phyloP scores from a whole-genome alignment of 345 rosid species.

The Zanthoxylum bungeanum region DNA sequence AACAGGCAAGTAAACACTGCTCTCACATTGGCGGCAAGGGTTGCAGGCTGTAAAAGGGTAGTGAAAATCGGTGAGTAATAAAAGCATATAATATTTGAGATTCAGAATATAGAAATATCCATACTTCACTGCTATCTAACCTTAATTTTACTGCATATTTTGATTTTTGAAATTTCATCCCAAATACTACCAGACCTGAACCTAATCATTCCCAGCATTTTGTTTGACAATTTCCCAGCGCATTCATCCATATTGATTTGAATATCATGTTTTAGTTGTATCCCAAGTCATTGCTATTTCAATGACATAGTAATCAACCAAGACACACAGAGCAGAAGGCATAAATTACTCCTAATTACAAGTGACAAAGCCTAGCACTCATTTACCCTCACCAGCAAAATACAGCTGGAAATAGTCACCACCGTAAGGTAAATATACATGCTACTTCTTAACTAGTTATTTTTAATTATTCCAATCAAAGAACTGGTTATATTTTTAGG shows the following conservation, averaged over 20 bases:
- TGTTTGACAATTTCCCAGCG: neutral
- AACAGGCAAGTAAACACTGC: constrained; percentile 86
- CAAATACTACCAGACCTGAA: neutral
- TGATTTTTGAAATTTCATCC: neutral
- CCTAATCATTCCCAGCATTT: neutral
- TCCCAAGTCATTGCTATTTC: neutral
- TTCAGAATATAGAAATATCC: neutral
- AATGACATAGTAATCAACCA: neutral
- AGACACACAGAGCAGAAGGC: neutral
- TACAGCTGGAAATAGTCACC: neutral
- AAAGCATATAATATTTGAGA: neutral
- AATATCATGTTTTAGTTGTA: neutral
- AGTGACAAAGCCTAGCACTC: neutral
- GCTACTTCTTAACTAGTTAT: neutral
- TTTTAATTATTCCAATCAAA: neutral
- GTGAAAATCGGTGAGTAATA: constrained; percentile 19
- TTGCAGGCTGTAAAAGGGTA: constrained; percentile 58
- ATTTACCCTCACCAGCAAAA: neutral
- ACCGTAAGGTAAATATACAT: neutral
- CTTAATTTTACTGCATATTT: neutral
- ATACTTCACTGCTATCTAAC: neutral
- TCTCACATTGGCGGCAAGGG: constrained; percentile 80
- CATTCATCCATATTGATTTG: neutral
- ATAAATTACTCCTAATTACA: neutral
- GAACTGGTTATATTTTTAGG: neutral